Conservation (phyloP, 345 rosid species). For the Hibiscus syriacus region DNA sequence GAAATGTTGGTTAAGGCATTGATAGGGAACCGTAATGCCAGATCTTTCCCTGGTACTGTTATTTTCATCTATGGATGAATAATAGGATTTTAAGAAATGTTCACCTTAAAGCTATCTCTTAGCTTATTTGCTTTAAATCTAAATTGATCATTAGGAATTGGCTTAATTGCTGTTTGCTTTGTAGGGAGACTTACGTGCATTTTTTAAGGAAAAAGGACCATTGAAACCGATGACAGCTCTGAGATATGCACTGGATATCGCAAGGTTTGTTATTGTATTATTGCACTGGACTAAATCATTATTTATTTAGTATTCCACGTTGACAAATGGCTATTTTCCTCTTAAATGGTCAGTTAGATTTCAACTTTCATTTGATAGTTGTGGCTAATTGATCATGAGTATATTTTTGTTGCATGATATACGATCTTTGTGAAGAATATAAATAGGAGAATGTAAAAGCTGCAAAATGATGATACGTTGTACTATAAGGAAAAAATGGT, state of each 20-base stretch:
- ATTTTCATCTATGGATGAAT: not conserved
- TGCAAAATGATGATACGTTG: not conserved
- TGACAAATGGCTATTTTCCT: conserved; percentile 4
- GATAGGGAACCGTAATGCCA: not conserved
- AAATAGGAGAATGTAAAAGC: not conserved
- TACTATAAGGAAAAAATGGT: not conserved
- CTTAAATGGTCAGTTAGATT: not conserved
- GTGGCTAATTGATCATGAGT: not conserved
- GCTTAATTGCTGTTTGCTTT: conserved; percentile 1
- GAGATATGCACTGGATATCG: conserved; percentile 85
- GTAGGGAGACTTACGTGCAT: conserved; percentile 74
- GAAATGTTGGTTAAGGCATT: not conserved
- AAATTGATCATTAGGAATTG: not conserved
- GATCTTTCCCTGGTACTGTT: conserved; percentile 2
- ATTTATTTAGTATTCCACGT: not conserved
- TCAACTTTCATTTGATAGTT: not conserved
- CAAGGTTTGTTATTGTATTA: conserved; percentile 46
- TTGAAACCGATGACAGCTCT: conserved; percentile 50
- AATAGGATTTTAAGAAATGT: not conserved
- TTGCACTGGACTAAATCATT: not conserved
- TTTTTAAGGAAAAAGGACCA: conserved; percentile 56
- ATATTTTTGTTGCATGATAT: not conserved
- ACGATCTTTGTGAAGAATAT: not conserved
- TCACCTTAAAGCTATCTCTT: not conserved
- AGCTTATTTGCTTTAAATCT: not conserved